A percentile compares a stretch with the other conserved stretches of the same genome.
Evolutionary conservation across 2,329 filamentous ascomycete genomes (phyloP).

Genomic region (Colletotrichum abscissum): DNA sequence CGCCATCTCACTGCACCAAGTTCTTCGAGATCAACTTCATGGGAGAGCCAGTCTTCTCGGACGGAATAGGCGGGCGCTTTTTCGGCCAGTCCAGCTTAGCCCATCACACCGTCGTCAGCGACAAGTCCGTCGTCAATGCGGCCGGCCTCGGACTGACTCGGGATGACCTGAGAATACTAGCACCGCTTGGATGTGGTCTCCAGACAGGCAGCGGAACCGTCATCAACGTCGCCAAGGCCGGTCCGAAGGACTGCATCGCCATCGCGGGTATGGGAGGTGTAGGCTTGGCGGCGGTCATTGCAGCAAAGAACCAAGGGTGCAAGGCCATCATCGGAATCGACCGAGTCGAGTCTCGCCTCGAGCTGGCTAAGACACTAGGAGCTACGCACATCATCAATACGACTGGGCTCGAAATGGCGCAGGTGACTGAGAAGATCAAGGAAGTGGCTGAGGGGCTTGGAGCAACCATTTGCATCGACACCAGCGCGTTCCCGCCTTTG

Average conservation of each 20-base stretch:
- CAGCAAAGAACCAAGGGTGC: constrained; percentile 42
- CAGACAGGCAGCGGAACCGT: constrained; percentile 51
- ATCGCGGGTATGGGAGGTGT: constrained; percentile 49
- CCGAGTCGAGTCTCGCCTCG: constrained; percentile 34
- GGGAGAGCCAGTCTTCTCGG: constrained; percentile 20
- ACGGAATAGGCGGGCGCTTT: constrained; percentile 40
- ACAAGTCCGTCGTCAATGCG: constrained; percentile 43
- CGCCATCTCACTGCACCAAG: constrained; percentile 59
- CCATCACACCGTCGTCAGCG: constrained; percentile 42
- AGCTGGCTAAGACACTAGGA: constrained; percentile 44
- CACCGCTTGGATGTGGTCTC: constrained; percentile 49
- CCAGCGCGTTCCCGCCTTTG: constrained; percentile 55
- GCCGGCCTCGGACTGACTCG: constrained; percentile 6
- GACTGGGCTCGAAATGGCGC: constrained; percentile 35
- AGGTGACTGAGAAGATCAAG: constrained; percentile 43
- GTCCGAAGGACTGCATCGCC: constrained; percentile 41
- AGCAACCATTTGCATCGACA: constrained; percentile 59
- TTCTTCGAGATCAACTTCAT: constrained; percentile 62
- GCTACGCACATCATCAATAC: constrained; percentile 46
- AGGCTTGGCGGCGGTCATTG: constrained; percentile 48
- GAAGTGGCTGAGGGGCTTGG: constrained; percentile 58
- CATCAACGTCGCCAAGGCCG: constrained; percentile 44
- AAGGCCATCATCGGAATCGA: constrained; percentile 42
- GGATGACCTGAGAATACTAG: constrained; percentile 43
- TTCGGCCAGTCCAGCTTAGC: constrained; percentile 50